phyloP scores from a whole-genome alignment of 352 stramenopile species.

The Phytophthora constricta region DNA sequence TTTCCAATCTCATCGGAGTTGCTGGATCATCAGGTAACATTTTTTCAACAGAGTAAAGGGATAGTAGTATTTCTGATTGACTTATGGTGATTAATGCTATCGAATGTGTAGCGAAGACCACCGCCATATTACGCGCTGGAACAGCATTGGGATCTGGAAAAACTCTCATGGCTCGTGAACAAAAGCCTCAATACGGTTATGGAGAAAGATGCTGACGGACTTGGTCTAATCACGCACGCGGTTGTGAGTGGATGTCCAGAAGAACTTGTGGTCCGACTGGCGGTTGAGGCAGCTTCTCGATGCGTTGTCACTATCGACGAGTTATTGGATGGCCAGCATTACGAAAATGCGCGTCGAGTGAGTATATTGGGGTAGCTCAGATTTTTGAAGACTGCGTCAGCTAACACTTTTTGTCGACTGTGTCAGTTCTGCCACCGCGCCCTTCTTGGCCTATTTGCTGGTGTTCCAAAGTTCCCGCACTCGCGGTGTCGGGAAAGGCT shows the following conservation, averaged over 20 bases:
- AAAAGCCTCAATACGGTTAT: conserved; percentile 42
- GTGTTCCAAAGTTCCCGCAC: conserved; percentile 71
- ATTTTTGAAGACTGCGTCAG: neutral
- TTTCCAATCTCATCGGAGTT: conserved; percentile 28
- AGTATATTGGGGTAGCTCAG: conserved; percentile 1
- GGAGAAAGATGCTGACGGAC: conserved; percentile 56
- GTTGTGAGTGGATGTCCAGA: conserved; percentile 47
- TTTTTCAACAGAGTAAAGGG: neutral
- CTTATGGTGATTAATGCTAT: neutral
- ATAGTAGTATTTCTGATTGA: neutral
- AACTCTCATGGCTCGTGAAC: conserved; percentile 63
- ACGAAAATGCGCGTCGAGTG: conserved; percentile 63
- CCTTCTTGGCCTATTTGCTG: conserved; percentile 59
- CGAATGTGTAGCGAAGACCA: conserved; percentile 6
- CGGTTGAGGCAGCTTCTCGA: conserved; percentile 46
- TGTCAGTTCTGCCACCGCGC: conserved; percentile 55
- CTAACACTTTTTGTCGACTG: neutral
- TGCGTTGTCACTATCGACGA: conserved; percentile 33
- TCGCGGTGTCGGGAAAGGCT: conserved; percentile 40
- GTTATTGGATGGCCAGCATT: conserved; percentile 45
- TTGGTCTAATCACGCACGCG: conserved; percentile 50
- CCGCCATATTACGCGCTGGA: conserved; percentile 52
- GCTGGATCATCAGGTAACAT: conserved; percentile 39
- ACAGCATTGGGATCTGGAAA: conserved; percentile 46
- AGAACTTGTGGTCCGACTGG: conserved; percentile 63